Conservation (phyloP, 345 rosid genomes). For the Punica granatum region DNA sequence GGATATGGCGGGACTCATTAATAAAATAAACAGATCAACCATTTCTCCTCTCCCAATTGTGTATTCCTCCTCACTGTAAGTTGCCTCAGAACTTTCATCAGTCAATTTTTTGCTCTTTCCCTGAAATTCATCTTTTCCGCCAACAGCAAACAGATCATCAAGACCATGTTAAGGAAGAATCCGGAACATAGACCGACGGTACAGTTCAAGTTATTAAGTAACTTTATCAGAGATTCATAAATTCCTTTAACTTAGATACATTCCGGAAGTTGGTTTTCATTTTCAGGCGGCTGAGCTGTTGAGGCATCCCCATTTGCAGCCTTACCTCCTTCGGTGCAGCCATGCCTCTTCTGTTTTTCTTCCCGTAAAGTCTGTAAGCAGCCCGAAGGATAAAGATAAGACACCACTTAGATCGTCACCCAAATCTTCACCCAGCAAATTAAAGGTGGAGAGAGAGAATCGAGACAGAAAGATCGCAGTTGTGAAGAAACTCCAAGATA, state of each 20-base stretch:
- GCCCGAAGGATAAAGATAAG: constrained; percentile 57
- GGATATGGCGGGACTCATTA: constrained; percentile 88
- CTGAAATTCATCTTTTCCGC: background rate
- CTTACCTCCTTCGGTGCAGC: constrained; percentile 61
- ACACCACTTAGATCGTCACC: constrained; percentile 48
- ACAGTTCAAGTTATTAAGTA: background rate
- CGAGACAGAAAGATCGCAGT: constrained; percentile 28
- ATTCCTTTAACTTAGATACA: background rate
- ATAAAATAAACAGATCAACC: constrained; percentile 82
- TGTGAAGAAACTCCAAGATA: constrained; percentile 33
- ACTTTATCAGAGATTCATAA: background rate
- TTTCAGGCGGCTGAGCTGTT: constrained; percentile 84
- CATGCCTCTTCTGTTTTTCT: constrained; percentile 68
- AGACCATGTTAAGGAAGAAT: constrained; percentile 35
- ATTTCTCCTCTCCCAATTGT: constrained; percentile 89
- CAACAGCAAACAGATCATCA: constrained; percentile 85
- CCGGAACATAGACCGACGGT: constrained; percentile 26
- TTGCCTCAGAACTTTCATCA: constrained; percentile 1
- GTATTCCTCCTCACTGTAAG: constrained; percentile 84
- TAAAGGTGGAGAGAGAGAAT: constrained; percentile 27
- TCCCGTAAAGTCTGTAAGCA: constrained; percentile 54
- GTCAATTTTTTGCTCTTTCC: background rate
- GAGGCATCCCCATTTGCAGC: constrained; percentile 79
- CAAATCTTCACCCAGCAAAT: constrained; percentile 43
- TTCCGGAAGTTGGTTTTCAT: background rate